phyloP scores from a whole-genome alignment of 805 yeast genomes.

The Candida silvatica region DNA sequence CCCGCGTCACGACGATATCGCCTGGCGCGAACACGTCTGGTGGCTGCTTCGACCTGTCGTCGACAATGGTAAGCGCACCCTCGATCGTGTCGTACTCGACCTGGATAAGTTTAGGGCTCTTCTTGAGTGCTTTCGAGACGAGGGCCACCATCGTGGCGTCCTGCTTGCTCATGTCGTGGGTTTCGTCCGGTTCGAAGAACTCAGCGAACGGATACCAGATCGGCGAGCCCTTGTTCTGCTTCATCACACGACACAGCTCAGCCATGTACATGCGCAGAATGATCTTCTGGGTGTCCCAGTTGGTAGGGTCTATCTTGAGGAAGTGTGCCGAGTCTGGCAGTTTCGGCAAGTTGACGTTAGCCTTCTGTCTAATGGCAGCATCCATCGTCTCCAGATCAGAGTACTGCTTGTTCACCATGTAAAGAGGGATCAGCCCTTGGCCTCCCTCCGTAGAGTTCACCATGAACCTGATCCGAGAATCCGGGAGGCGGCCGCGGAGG shows the following conservation, averaged over 20 bases:
- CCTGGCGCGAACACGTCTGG: conserved; percentile 14
- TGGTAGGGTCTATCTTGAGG: conserved; percentile 20
- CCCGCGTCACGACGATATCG: conserved; percentile 16
- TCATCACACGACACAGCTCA: conserved; percentile 19
- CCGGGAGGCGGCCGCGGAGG: conserved; percentile 32
- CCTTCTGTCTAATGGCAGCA: conserved; percentile 40
- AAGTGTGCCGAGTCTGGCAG: conserved; percentile 20
- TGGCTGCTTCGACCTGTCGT: conserved; percentile 13
- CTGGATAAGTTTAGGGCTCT: conserved; percentile 9
- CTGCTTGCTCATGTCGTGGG: conserved; percentile 15
- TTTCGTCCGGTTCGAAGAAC: conserved; percentile 22
- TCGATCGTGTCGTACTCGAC: conserved; percentile 16
- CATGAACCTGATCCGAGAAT: conserved; percentile 52
- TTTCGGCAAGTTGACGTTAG: conserved; percentile 15
- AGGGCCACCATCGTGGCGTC: conserved; percentile 19
- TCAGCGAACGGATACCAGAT: conserved; percentile 18
- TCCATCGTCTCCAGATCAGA: conserved; percentile 57
- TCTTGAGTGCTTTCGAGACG: conserved; percentile 19
- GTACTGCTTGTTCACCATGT: conserved; percentile 62
- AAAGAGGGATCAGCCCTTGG: conserved; percentile 42
- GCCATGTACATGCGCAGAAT: conserved; percentile 22
- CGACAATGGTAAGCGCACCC: conserved; percentile 13
- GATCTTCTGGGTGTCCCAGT: conserved; percentile 26
- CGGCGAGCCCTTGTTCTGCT: conserved; percentile 11
- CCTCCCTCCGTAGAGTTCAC: conserved; percentile 53